Percentiles rank a stretch among this genome's conserved stretches.
Evolutionary conservation across 2,329 filamentous ascomycete genomes (phyloP).

Genomic region (Calonectria pseudoturangicola): DNA sequence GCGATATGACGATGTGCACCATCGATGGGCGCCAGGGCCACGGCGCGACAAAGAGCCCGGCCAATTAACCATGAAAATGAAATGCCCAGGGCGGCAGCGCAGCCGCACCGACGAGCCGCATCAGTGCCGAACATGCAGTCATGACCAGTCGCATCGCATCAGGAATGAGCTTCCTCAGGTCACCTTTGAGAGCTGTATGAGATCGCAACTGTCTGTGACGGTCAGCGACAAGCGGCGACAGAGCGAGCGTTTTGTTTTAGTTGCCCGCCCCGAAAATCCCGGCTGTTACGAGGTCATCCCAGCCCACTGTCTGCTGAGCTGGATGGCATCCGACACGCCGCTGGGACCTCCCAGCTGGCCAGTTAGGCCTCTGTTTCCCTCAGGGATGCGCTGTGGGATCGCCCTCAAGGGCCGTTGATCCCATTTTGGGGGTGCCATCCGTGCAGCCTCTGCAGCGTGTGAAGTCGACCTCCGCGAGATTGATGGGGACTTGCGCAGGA

Average conservation of each 20-base stretch:
- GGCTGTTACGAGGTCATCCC: conserved; percentile 20
- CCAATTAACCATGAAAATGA: conserved; percentile 22
- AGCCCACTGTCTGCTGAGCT: neutral
- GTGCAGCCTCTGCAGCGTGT: conserved; percentile 13
- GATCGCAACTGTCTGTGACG: conserved; percentile 12
- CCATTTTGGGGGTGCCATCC: conserved; percentile 33
- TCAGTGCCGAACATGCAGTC: conserved; percentile 35
- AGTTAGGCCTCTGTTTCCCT: neutral
- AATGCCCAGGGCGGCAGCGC: conserved; percentile 24
- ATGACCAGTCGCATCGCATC: conserved; percentile 23
- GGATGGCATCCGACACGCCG: conserved; percentile 2
- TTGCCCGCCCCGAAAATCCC: conserved; percentile 11
- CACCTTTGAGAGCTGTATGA: neutral
- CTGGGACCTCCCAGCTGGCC: conserved; percentile 23
- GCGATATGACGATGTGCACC: conserved; percentile 26
- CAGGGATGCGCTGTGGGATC: conserved; percentile 18
- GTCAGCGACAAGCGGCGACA: conserved; percentile 1
- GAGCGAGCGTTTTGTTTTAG: conserved; percentile 28
- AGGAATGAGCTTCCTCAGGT: conserved; percentile 26
- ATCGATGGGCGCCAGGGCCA: conserved; percentile 20
- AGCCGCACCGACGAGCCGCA: conserved; percentile 37
- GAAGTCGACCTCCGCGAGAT: conserved; percentile 29
- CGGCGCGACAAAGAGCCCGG: conserved; percentile 23
- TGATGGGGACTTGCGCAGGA: conserved; percentile 38
- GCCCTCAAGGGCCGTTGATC: conserved; percentile 45